Evolutionary conservation across 129 eudicot species (phyloP).

Genomic region (Chrysanthemum makinoi): DNA sequence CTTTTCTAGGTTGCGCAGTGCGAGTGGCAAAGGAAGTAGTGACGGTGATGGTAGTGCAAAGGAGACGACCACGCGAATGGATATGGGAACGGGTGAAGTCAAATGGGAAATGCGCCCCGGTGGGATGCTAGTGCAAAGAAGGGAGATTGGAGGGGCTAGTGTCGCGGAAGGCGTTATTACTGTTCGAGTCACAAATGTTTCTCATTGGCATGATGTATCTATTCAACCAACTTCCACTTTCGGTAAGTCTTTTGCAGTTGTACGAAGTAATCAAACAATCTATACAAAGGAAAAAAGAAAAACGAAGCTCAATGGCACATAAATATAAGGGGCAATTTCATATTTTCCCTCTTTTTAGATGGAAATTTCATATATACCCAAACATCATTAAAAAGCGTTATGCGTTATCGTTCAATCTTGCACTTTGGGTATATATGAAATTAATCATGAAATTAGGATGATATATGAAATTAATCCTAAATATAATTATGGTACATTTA

Average conservation of each 20-base stretch:
- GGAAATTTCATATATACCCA: too few species aligned
- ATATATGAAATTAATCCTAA: too few species aligned
- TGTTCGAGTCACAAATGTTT: conserved; percentile 59
- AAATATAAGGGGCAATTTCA: too few species aligned
- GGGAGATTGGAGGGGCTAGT: conserved; percentile 40
- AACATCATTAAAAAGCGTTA: too few species aligned
- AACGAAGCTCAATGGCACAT: too few species aligned
- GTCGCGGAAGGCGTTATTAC: conserved; percentile 39
- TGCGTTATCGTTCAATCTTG: too few species aligned
- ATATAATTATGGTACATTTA: too few species aligned
- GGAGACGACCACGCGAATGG: conserved; percentile 6
- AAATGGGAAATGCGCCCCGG: conserved; percentile 92
- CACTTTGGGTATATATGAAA: too few species aligned
- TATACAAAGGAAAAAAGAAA: too few species aligned
- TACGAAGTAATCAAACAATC: too few species aligned
- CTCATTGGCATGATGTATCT: conserved; percentile 64
- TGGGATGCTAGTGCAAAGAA: conserved; percentile 83
- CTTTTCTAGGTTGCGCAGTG: conserved; percentile 50
- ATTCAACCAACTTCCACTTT: conserved; percentile 76
- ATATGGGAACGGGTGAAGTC: conserved; percentile 36
- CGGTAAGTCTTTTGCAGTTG: conserved; percentile 37
- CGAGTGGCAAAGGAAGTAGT: conserved; percentile 16
- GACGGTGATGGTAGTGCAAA: conserved; percentile 7
- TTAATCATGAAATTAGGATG: too few species aligned
- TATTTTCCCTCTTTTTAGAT: too few species aligned